Evolutionary conservation across 441 rosid species (phyloP).

Genomic region (Gossypium aridum): DNA sequence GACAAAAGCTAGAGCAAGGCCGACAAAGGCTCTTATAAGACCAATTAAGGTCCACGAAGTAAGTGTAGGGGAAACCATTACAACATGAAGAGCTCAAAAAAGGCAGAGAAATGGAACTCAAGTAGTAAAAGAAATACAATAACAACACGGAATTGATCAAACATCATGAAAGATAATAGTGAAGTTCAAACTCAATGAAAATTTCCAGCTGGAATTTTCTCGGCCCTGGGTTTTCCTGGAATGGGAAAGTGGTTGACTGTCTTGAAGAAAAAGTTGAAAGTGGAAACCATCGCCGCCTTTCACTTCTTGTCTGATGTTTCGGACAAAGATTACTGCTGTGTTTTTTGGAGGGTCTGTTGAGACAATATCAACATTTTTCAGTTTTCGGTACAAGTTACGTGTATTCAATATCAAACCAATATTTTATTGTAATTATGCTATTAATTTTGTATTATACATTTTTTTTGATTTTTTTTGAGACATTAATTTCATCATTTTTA

Average conservation of each 20-base stretch:
- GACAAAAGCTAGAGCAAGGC: conserved; percentile 41
- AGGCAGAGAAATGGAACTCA: conserved; percentile 14
- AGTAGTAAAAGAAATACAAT: background rate
- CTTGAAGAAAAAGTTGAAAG: background rate
- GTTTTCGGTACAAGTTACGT: no score
- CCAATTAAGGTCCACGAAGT: conserved; percentile 34
- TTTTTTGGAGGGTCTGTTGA: background rate
- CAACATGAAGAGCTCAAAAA: conserved; percentile 21
- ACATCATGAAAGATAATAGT: background rate
- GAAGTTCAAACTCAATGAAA: no score
- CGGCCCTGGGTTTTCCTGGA: background rate
- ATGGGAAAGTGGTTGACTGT: background rate
- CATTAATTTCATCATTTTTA: no score
- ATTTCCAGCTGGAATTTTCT: no score
- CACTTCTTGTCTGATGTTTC: background rate
- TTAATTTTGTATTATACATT: no score
- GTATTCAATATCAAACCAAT: no score
- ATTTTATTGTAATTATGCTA: no score
- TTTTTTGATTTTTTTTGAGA: no score
- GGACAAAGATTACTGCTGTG: background rate
- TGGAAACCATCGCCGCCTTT: background rate
- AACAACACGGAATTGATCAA: background rate
- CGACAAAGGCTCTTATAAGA: conserved; percentile 35
- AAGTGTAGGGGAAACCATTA: background rate
- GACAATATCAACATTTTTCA: no score